Evolutionary conservation across 2,329 filamentous ascomycete genomes (phyloP).

Genomic region (Apiospora sp.): DNA sequence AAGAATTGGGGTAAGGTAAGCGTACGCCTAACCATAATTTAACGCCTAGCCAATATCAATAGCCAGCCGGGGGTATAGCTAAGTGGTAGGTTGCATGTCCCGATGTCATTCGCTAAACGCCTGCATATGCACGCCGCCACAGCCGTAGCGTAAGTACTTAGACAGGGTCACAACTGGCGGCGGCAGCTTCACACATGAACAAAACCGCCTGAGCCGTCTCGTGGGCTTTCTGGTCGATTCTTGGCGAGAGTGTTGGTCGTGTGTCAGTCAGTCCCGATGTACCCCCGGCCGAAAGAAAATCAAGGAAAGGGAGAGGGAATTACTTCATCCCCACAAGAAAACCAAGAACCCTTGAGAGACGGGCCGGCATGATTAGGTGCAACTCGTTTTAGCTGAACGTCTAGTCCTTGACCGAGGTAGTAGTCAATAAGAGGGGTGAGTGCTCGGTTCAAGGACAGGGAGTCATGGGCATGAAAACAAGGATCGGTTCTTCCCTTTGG

Average conservation of each 20-base stretch:
- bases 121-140: neutral
- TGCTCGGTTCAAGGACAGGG: neutral
- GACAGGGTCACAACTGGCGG: neutral
- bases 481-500: neutral
- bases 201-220: neutral
- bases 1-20: neutral
- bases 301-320: neutral
- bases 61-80: neutral
- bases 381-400: conserved; percentile 2
- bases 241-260: neutral
- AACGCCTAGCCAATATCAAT: neutral
- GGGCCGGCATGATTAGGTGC: conserved; percentile 9
- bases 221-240: neutral
- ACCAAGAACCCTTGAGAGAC: neutral
- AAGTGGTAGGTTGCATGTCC: neutral
- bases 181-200: neutral
- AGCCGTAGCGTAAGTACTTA: neutral
- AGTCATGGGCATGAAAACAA: neutral
- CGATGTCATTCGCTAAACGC: neutral
- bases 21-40: neutral
- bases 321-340: conserved; percentile 7
- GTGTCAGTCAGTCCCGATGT: neutral
- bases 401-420: neutral
- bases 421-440: neutral
- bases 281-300: neutral